Conservation (phyloP, 2,329 filamentous ascomycete genomes). For the Epichloe baconii region DNA sequence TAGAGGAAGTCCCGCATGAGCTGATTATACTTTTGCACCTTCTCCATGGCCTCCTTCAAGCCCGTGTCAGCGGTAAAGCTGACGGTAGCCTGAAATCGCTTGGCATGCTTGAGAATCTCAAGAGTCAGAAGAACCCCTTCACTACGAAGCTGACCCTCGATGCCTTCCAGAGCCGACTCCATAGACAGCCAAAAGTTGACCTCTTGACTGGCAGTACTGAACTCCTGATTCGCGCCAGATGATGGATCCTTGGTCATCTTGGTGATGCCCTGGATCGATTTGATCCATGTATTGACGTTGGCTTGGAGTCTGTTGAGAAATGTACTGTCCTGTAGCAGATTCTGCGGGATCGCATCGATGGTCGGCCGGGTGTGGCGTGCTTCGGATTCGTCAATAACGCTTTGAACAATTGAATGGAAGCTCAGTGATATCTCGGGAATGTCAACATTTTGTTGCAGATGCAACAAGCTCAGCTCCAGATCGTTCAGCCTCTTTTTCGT, state of each 20-base stretch:
- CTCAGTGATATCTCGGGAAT: slow-evolving; percentile 84
- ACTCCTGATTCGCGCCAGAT: slow-evolving; percentile 40
- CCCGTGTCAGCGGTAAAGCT: slow-evolving; percentile 95
- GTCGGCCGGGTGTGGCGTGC: slow-evolving; percentile 54
- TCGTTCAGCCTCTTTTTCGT: slow-evolving; percentile 96
- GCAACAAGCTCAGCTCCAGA: slow-evolving; percentile 75
- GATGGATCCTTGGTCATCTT: slow-evolving; percentile 79
- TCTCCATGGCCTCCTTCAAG: slow-evolving; percentile 87
- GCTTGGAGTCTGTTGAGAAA: slow-evolving; percentile 91
- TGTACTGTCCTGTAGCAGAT: slow-evolving; percentile 72
- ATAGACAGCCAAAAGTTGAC: slow-evolving; percentile 99
- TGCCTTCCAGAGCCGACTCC: slow-evolving; percentile 84
- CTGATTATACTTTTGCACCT: slow-evolving; percentile 97
- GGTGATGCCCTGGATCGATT: slow-evolving; percentile 92
- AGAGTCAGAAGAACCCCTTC: slow-evolving; percentile 84
- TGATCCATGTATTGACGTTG: slow-evolving; percentile 96
- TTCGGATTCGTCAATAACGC: slow-evolving; percentile 66
- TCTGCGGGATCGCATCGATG: slow-evolving; percentile 62
- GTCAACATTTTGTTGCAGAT: slow-evolving; percentile 94
- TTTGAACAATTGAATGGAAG: slow-evolving; percentile 80
- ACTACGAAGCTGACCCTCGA: slow-evolving; percentile 76
- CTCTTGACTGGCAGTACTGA: slow-evolving; percentile 77
- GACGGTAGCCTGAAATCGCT: slow-evolving; percentile 93
- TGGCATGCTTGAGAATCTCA: slow-evolving; percentile 90
- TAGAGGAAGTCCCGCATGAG: slow-evolving; percentile 93